Evolutionary conservation across 371 early-diverging fungal genomes (phyloP).

Genomic region (Capillidium rhysosporum): DNA sequence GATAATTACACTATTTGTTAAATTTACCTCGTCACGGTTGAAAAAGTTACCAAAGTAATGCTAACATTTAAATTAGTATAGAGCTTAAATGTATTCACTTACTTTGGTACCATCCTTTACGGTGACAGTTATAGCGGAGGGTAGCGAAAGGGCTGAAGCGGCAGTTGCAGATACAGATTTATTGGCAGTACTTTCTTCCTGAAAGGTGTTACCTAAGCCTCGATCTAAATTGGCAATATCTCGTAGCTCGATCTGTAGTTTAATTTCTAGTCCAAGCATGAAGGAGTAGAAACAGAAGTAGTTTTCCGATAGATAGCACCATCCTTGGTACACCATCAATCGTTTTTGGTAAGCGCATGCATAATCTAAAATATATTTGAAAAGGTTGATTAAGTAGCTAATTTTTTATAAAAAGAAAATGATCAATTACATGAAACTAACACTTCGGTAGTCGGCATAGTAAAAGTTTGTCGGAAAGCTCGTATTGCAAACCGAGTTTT

Average conservation of each 20-base stretch:
- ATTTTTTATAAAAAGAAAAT: constrained; percentile 1
- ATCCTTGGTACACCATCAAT: constrained; percentile 80
- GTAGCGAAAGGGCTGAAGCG: constrained; percentile 16
- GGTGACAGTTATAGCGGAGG: constrained; percentile 71
- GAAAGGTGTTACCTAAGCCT: constrained; percentile 45
- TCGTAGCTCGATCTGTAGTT: constrained; percentile 70
- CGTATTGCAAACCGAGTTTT: constrained; percentile 73
- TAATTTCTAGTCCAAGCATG: constrained; percentile 81
- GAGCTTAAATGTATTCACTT: constrained; percentile 3
- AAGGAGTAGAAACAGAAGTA: constrained; percentile 88
- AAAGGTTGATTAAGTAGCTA: too few species aligned
- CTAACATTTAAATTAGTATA: constrained; percentile 13
- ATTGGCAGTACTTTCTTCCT: constrained; percentile 3
- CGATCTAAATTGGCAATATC: constrained; percentile 70
- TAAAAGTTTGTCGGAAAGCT: constrained; percentile 78
- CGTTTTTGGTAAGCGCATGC: constrained; percentile 72
- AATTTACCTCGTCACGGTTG: constrained; percentile 59
- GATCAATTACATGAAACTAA: constrained; percentile 81
- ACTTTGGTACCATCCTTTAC: constrained; percentile 62
- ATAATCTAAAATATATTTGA: constrained; percentile 37
- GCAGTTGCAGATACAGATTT: constrained; percentile 29
- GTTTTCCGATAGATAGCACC: constrained; percentile 88
- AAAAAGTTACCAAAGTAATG: constrained; percentile 87
- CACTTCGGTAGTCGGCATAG: constrained; percentile 55
- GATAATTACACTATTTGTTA: too few species aligned